Evolutionary conservation across 768 basidiomycete species (phyloP), one percentile per base, ranked within the genome.

Genomic region (Boletellus sp.): DNA sequence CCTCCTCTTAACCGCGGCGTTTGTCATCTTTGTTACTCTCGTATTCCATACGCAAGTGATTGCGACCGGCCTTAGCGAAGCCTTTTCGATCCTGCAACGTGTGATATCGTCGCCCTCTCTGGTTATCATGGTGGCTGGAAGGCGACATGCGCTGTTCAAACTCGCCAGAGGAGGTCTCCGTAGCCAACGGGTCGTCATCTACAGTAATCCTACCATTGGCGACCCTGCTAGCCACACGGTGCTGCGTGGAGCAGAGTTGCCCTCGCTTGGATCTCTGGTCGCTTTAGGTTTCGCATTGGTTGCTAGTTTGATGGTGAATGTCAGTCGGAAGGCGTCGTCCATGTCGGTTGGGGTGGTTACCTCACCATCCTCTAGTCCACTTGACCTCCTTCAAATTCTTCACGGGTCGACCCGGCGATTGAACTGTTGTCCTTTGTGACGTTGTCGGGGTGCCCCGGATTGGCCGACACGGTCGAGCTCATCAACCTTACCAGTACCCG

Each of bases 401-500:
- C 52, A 3, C 37, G 28, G 40, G 13, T 50, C 13, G 5, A 26
- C 1, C 5, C 37, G 13, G 45, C 52, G 4, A 41, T 41, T 34
- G 52, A 24, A 26, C 47, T 47, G 24, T 36, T 57, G 2, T 17
- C 11, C 16, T 48, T 49, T 0, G 47, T 42, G 17, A 40, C 34
- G 28, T 46, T 44, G 4, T 54, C 52, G 13, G 15, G 42, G 13
- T 59, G 52, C 42, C 16, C 42, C 11, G 50, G 33, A 9, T 10
- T 32, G 5, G 19, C 28, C 1, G 35, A 13, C 15, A 28, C 37
- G 3, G 40, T 19, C n/a, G 53, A 53, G 17, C 50, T 58, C 39
- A 13, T 58, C 46, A 51, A 61, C 2, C 20, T 58, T 15, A 38
- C 47, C 2, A 7, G n/a, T n/a, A n/a, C 74, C 73, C 3, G 73